Percentiles rank a stretch among this genome's conserved stretches.
These are phyloP conservation scores for Nicotiana rustica DNA, from an alignment of 305 asterid genomes.

Conservation along the genomic window DNA sequence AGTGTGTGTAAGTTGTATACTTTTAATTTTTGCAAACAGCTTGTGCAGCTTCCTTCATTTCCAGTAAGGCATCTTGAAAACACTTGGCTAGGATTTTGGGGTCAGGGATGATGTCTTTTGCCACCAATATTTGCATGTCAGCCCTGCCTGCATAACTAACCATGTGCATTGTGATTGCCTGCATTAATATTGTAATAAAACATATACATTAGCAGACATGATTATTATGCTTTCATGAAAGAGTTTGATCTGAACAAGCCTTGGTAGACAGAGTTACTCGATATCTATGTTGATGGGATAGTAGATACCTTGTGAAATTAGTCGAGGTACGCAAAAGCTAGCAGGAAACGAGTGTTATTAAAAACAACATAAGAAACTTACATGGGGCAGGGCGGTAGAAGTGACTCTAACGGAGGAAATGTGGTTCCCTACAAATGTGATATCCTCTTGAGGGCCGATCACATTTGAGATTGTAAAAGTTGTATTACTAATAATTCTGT, in stretches of 20 bases:
- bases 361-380: constrained; percentile 34
- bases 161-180: constrained; percentile 92
- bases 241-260: no score
- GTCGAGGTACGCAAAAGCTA: no score
- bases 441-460: constrained; percentile 75
- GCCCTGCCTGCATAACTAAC: constrained; percentile 87
- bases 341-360: no score
- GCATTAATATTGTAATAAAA: constrained; percentile 9
- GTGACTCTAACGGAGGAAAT: constrained; percentile 58
- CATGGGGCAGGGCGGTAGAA: constrained; percentile 71
- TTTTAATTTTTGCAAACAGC: constrained; percentile 33
- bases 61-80: constrained; percentile 73
- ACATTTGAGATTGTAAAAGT: constrained; percentile 75
- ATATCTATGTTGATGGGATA: no score
- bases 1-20: no score
- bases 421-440: constrained; percentile 63
- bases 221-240: background rate
- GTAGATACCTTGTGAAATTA: no score
- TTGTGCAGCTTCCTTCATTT: constrained; percentile 66
- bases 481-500: constrained; percentile 70
- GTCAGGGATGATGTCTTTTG: constrained; percentile 79
- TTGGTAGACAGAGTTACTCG: no score
- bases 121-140: constrained; percentile 81
- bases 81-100: constrained; percentile 75
- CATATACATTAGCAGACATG: background rate